phyloP scores from a whole-genome alignment of 1,139 yeast genomes.

The Saccharomyces hybrid region DNA sequence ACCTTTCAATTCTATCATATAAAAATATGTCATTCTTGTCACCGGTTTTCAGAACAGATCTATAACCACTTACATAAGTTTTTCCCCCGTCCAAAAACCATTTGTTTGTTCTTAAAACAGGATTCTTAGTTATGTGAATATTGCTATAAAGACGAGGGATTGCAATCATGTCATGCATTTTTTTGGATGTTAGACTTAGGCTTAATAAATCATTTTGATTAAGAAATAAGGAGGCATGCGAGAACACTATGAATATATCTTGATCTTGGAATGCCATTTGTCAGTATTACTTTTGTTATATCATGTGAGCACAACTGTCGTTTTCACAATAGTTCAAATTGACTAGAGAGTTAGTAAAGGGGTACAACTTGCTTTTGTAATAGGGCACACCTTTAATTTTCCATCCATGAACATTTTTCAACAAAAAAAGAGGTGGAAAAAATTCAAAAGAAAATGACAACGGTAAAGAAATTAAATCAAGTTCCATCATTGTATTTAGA shows the following conservation, averaged over 20 bases:
- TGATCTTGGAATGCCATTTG: neutral
- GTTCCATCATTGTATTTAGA: neutral
- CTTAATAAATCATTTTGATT: slow-evolving; percentile 27
- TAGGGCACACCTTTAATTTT: neutral
- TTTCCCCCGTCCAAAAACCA: slow-evolving; percentile 30
- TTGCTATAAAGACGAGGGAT: slow-evolving; percentile 21
- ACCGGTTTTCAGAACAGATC: slow-evolving; percentile 19
- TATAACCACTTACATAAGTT: slow-evolving; percentile 30
- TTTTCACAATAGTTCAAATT: neutral
- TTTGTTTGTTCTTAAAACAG: slow-evolving; percentile 19
- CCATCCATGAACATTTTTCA: slow-evolving; percentile 1
- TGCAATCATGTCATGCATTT: slow-evolving; percentile 12
- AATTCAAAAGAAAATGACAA: neutral
- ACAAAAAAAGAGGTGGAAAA: neutral
- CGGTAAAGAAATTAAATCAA: neutral
- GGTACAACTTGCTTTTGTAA: neutral
- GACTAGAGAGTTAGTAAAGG: neutral
- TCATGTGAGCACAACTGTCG: neutral
- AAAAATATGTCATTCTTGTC: slow-evolving; percentile 34
- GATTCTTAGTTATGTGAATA: slow-evolving; percentile 28
- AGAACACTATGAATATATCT: neutral
- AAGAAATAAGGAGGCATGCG: slow-evolving; percentile 14
- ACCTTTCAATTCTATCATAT: slow-evolving; percentile 27
- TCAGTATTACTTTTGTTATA: neutral
- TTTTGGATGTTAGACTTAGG: slow-evolving; percentile 16